phyloP scores from a whole-genome alignment of 2,329 filamentous ascomycete genomes.

The Lithohypha guttulata region DNA sequence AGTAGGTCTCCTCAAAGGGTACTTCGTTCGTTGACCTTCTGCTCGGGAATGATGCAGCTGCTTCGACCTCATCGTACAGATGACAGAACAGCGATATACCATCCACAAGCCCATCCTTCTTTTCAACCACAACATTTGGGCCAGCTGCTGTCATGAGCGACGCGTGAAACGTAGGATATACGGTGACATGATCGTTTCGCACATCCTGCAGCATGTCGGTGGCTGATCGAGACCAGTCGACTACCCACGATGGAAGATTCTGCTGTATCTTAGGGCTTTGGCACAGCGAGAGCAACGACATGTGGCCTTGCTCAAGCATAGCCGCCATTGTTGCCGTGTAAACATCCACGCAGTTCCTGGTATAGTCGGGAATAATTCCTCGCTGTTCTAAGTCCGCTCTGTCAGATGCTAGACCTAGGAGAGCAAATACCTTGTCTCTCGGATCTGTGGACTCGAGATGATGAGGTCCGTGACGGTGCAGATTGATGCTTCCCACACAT shows the following conservation, averaged over 20 bases:
- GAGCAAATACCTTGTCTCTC: conserved; percentile 3
- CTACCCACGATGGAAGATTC: too few relatives aligned
- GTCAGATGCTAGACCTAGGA: conserved; percentile 2
- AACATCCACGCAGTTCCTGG: neutral
- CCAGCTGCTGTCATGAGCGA: too few relatives aligned
- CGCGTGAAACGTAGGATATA: too few relatives aligned
- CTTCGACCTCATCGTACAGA: neutral
- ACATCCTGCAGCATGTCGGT: too few relatives aligned
- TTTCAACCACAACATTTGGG: too few relatives aligned
- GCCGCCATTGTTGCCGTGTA: conserved; percentile 2
- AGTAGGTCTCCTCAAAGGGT: neutral
- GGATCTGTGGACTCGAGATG: conserved; percentile 1
- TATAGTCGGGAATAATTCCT: conserved; percentile 2
- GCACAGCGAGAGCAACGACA: too few relatives aligned
- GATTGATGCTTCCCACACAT: conserved; percentile 5
- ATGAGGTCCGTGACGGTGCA: neutral
- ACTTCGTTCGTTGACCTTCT: conserved; percentile 1
- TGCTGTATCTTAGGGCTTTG: too few relatives aligned
- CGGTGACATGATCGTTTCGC: too few relatives aligned
- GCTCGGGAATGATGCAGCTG: neutral
- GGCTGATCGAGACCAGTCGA: too few relatives aligned
- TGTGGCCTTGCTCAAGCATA: neutral
- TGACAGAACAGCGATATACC: too few relatives aligned
- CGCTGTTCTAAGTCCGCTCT: neutral
- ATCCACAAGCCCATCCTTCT: too few relatives aligned